A percentile compares a stretch with the other conserved stretches of the same genome.
phyloP scores from a whole-genome alignment of 2,329 filamentous ascomycete species.

The Penicillium rolfsii region DNA sequence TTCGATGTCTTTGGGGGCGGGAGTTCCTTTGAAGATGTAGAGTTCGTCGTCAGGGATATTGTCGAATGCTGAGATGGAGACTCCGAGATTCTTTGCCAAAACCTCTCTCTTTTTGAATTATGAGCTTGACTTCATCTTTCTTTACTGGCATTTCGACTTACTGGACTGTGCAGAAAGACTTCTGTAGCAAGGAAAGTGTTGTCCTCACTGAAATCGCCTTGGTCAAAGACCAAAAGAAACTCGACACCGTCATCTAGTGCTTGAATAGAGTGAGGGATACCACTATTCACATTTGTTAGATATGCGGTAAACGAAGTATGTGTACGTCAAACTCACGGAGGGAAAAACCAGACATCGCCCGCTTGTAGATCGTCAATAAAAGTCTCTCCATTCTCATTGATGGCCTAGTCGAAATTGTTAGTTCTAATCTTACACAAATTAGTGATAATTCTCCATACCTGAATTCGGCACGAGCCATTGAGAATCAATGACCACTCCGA shows the following conservation, averaged over 20 bases:
- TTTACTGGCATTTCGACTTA: constrained; percentile 15
- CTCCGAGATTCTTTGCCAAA: constrained; percentile 59
- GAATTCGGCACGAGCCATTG: constrained; percentile 45
- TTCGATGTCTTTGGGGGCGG: constrained; percentile 64
- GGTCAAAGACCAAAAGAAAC: constrained; percentile 23
- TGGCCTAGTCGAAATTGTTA: constrained; percentile 28
- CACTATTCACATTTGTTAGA: constrained; percentile 38
- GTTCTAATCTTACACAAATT: background rate
- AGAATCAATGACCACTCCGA: constrained; percentile 45
- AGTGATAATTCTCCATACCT: constrained; percentile 23
- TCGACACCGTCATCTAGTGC: constrained; percentile 19
- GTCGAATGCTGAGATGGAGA: constrained; percentile 57
- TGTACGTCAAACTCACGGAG: constrained; percentile 49
- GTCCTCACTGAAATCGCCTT: constrained; percentile 64
- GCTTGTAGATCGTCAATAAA: constrained; percentile 77
- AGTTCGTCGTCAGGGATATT: constrained; percentile 68
- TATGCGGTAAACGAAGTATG: background rate
- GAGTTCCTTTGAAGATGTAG: constrained; percentile 75
- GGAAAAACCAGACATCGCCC: constrained; percentile 82
- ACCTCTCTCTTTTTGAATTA: constrained; percentile 47
- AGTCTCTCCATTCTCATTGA: constrained; percentile 65
- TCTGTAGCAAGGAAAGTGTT: constrained; percentile 75
- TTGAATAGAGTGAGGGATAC: constrained; percentile 66
- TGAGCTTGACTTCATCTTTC: background rate
- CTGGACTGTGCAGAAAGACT: constrained; percentile 54